Conservation (phyloP, 2,329 filamentous ascomycete species). For the Mycogone perniciosa region DNA sequence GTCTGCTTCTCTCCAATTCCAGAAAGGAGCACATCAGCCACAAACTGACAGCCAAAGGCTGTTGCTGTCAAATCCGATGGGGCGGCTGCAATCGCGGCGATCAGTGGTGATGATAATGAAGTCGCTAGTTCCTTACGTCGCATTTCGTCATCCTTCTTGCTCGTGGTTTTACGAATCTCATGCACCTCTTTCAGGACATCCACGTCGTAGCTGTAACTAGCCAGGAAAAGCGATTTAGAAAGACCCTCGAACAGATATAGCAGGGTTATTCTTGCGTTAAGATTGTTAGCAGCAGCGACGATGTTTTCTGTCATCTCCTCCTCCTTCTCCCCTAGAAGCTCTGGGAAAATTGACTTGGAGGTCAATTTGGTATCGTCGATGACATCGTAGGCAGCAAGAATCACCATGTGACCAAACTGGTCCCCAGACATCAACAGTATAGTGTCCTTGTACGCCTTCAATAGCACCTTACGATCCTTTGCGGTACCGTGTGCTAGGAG, state of each 20-base stretch:
- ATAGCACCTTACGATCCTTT: conserved; percentile 85
- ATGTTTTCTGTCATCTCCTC: conserved; percentile 58
- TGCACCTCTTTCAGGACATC: conserved; percentile 71
- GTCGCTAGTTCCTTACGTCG: conserved; percentile 72
- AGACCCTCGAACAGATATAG: conserved; percentile 73
- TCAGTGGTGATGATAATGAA: conserved; percentile 65
- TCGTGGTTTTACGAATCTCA: conserved; percentile 72
- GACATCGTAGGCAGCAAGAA: conserved; percentile 82
- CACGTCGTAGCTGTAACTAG: conserved; percentile 58
- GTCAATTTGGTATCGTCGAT: conserved; percentile 91
- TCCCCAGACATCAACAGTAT: conserved; percentile 82
- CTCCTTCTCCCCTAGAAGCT: conserved; percentile 69
- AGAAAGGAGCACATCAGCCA: conserved; percentile 74
- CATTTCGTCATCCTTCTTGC: conserved; percentile 80
- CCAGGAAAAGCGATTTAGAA: conserved; percentile 55
- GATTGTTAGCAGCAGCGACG: conserved; percentile 57
- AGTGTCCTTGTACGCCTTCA: conserved; percentile 86
- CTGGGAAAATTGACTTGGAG: conserved; percentile 77
- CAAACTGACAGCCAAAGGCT: conserved; percentile 79
- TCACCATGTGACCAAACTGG: conserved; percentile 67
- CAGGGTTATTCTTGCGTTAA: conserved; percentile 59
- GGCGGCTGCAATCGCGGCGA: conserved; percentile 65
- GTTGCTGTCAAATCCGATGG: conserved; percentile 64
- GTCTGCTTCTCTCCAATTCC: conserved; percentile 68
- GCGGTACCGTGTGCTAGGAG: conserved; percentile 77